A percentile compares a stretch with the other conserved stretches of the same genome.
phyloP scores from a whole-genome alignment of 208 protist genomes.

The Wallacemonas sp. region DNA sequence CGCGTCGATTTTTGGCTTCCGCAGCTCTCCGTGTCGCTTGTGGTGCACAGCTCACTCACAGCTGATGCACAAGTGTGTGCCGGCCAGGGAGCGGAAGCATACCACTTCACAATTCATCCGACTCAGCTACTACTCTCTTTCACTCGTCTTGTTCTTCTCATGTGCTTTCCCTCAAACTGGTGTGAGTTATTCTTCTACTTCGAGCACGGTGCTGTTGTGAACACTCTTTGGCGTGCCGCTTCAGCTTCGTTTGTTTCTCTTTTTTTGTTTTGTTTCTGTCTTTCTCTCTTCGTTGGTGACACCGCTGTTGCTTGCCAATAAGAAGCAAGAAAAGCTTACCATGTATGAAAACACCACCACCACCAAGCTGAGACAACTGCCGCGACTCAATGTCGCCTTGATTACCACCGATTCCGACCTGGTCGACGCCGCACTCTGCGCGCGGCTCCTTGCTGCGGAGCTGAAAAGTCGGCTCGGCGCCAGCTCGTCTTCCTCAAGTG shows the following conservation, averaged over 20 bases:
- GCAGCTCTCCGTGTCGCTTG: too few relatives aligned
- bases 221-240: too few relatives aligned
- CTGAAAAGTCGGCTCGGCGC: not conserved
- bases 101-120: too few relatives aligned
- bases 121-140: too few relatives aligned
- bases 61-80: too few relatives aligned
- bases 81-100: too few relatives aligned
- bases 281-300: constrained; percentile 1
- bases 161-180: too few relatives aligned
- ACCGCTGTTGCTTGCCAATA: constrained; percentile 12
- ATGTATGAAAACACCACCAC: not conserved
- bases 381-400: not conserved
- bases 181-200: too few relatives aligned
- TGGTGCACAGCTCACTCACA: too few relatives aligned
- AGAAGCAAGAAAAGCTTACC: constrained; percentile 9
- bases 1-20: constrained; percentile 99
- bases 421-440: not conserved
- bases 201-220: too few relatives aligned
- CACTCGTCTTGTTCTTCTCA: too few relatives aligned
- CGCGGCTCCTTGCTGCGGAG: not conserved
- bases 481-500: not conserved
- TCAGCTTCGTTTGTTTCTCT: constrained; percentile 5
- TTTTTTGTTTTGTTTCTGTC: constrained; percentile 16
- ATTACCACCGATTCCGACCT: not conserved
- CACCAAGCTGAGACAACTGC: not conserved